Conservation (phyloP, 768 basidiomycete species). For the Russula dissimulans region DNA sequence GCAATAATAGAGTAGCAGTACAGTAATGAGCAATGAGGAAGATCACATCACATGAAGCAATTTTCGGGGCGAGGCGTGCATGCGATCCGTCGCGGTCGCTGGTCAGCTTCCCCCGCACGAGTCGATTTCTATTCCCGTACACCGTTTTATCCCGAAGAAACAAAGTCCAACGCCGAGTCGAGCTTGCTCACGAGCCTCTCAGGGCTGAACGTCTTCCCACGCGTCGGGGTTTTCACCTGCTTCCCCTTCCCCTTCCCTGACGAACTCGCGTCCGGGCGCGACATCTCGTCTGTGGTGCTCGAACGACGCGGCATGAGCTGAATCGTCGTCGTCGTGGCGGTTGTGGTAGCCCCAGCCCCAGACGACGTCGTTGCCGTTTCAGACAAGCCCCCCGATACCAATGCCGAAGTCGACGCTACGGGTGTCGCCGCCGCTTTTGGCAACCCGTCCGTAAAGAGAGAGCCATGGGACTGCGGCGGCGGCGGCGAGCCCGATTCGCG, state of each 20-base stretch:
- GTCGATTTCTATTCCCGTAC: background rate
- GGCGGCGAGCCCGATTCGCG: background rate
- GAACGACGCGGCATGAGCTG: background rate
- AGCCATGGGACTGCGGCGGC: background rate
- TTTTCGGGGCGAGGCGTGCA: too few relatives aligned
- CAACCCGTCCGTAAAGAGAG: background rate
- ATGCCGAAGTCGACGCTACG: background rate
- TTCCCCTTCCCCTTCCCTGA: background rate
- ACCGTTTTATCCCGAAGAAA: background rate
- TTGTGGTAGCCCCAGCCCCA: background rate
- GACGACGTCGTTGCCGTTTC: background rate
- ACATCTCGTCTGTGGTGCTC: background rate
- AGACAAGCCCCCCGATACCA: background rate
- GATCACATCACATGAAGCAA: too few relatives aligned
- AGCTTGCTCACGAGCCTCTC: conserved; percentile 14
- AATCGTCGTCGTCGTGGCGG: background rate
- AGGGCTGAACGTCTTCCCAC: conserved; percentile 12
- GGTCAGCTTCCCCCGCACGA: background rate
- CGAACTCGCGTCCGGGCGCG: background rate
- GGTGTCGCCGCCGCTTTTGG: background rate
- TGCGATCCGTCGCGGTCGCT: too few relatives aligned
- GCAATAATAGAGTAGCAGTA: too few relatives aligned
- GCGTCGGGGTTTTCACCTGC: background rate
- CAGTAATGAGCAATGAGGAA: too few relatives aligned
- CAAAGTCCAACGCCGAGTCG: conserved; percentile 17